A percentile compares a stretch with the other conserved stretches of the same genome.
Conservation (phyloP, 345 rosid species). For the Orychophragmus violaceus region DNA sequence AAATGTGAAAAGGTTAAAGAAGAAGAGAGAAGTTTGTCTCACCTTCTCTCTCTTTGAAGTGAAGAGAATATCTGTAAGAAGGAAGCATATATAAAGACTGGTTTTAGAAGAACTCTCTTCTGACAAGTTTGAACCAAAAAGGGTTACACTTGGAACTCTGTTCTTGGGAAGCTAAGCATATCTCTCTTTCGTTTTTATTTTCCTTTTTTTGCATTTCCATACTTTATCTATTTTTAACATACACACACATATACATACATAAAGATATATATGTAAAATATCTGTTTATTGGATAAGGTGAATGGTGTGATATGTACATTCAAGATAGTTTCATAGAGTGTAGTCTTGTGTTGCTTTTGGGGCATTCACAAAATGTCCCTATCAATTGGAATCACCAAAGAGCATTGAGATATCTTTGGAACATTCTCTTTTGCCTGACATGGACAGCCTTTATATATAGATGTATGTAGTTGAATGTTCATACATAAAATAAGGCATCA, state of each 20-base stretch:
- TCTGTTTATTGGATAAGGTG: constrained; percentile 22
- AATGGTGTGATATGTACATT: background rate
- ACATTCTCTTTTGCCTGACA: constrained; percentile 26
- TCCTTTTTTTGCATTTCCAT: background rate
- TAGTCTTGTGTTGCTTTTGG: constrained; percentile 19
- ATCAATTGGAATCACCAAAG: constrained; percentile 26
- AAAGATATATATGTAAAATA: background rate
- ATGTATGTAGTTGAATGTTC: background rate
- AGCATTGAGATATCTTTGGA: constrained; percentile 20
- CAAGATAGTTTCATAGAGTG: background rate
- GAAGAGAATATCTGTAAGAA: constrained; percentile 16
- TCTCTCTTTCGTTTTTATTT: constrained; percentile 31
- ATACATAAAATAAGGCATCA: background rate
- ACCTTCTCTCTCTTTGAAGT: constrained; percentile 30
- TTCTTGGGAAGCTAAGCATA: constrained; percentile 74
- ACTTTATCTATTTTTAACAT: background rate
- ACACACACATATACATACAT: background rate
- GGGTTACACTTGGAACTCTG: constrained; percentile 50
- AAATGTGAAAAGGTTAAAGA: constrained; percentile 28
- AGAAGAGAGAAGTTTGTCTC: constrained; percentile 41
- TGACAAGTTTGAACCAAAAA: constrained; percentile 81
- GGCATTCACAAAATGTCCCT: constrained; percentile 11
- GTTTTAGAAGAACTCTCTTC: constrained; percentile 43
- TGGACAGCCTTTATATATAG: constrained; percentile 2
- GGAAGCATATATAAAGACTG: constrained; percentile 52